A percentile compares a stretch with the other conserved stretches of the same genome.
phyloP scores from a whole-genome alignment of 148 eudicot species.

The Silene conica region DNA sequence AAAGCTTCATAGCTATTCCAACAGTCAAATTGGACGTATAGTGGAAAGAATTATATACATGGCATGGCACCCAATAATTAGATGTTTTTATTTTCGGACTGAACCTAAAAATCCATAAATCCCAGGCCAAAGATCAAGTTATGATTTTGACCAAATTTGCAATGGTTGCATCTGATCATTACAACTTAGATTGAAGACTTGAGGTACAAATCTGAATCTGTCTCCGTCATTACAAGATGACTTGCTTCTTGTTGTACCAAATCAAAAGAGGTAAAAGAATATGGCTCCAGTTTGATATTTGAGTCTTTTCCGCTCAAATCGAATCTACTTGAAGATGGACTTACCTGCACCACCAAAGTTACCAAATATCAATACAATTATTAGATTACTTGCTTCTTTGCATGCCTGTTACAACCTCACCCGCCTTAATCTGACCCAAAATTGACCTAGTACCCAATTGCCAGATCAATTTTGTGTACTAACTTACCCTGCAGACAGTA shows the following conservation, averaged over 20 bases:
- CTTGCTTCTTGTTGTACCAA: conserved; percentile 35
- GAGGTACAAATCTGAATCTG: conserved; percentile 19
- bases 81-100: too few species aligned
- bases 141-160: background rate
- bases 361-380: too few species aligned
- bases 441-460: too few species aligned
- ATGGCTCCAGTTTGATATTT: conserved; percentile 39
- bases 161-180: background rate
- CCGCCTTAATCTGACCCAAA: too few species aligned
- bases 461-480: background rate
- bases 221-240: conserved; percentile 22
- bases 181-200: conserved; percentile 28
- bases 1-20: background rate
- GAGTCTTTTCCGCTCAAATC: conserved; percentile 29
- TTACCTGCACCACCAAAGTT: conserved; percentile 19
- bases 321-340: conserved; percentile 27
- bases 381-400: too few species aligned
- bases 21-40: background rate
- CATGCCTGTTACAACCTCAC: too few species aligned
- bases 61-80: background rate
- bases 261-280: conserved; percentile 63
- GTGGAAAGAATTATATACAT: conserved; percentile 15
- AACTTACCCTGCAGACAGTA: too few species aligned
- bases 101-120: background rate
- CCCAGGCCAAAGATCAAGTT: background rate